Evolutionary conservation across 371 early-diverging fungal species (phyloP).

Genomic region (Gilbertella persicaria): DNA sequence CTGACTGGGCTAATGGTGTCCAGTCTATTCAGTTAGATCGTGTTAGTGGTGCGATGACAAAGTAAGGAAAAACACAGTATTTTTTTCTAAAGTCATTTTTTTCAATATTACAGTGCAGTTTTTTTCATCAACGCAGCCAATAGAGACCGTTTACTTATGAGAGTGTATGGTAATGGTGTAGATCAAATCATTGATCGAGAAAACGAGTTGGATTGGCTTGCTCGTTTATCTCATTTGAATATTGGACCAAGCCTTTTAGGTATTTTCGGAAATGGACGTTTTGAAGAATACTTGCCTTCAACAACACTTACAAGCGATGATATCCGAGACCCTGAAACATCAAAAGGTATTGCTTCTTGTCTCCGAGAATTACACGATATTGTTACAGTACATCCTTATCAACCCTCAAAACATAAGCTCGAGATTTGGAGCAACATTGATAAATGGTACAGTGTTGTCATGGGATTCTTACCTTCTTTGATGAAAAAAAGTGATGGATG

Average conservation of each 20-base stretch:
- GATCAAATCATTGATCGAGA: conserved; percentile 78
- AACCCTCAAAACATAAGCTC: conserved; percentile 30
- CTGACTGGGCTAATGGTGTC: conserved; percentile 49
- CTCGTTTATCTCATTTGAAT: conserved; percentile 64
- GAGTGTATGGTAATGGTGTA: conserved; percentile 83
- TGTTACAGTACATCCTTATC: conserved; percentile 62
- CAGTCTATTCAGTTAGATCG: conserved; percentile 46
- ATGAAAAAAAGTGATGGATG: conserved; percentile 19
- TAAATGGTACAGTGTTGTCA: conserved; percentile 57
- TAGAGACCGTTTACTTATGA: conserved; percentile 58
- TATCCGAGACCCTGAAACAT: conserved; percentile 66
- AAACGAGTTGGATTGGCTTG: conserved; percentile 80
- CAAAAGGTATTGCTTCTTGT: conserved; percentile 71
- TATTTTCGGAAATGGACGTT: conserved; percentile 83
- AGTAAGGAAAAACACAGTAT: conserved; percentile 28
- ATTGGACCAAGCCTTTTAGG: conserved; percentile 81
- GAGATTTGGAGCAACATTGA: conserved; percentile 70
- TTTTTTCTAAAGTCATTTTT: neutral
- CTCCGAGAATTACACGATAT: conserved; percentile 78
- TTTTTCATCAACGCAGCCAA: conserved; percentile 63
- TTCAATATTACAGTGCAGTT: conserved; percentile 53
- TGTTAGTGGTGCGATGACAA: conserved; percentile 84
- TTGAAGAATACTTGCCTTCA: conserved; percentile 85
- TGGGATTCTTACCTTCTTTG: conserved; percentile 15
- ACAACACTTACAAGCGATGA: conserved; percentile 70